These are phyloP conservation scores for Diutina siamensis DNA, from an alignment of 1,139 yeast species.

Conservation along the genomic window DNA sequence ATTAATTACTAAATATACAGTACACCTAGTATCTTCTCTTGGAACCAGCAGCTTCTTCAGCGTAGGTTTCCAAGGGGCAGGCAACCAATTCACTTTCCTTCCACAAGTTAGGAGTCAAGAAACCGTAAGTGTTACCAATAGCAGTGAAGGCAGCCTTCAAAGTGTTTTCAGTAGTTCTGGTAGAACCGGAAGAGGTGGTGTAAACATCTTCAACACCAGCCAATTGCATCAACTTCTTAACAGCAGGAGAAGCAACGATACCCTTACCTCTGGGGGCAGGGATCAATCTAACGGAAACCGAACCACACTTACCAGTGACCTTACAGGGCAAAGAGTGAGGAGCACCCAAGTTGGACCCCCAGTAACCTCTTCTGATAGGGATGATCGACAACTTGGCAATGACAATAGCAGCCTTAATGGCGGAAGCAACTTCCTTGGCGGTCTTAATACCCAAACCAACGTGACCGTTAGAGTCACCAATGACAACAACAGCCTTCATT, in stretches of 20 bases:
- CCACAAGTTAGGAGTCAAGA: slow-evolving; percentile 99
- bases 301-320: slow-evolving; percentile 99
- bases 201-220: slow-evolving; percentile 99
- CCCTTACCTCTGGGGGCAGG: slow-evolving; percentile 99
- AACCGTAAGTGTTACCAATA: slow-evolving; percentile 99
- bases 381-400: slow-evolving; percentile 97
- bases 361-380: slow-evolving; percentile 99
- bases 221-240: slow-evolving; percentile 95
- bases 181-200: slow-evolving; percentile 97
- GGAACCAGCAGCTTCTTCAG: slow-evolving; percentile 68
- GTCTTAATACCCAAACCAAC: slow-evolving; percentile 99
- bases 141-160: slow-evolving; percentile 99
- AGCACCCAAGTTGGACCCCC: slow-evolving; percentile 99
- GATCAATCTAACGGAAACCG: slow-evolving; percentile 94
- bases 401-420: slow-evolving; percentile 98
- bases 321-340: slow-evolving; percentile 98
- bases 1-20: slow-evolving; percentile 1
- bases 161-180: slow-evolving; percentile 99
- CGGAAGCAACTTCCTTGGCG: slow-evolving; percentile 99
- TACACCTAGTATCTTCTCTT: slow-evolving; percentile 57
- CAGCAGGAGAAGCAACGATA: slow-evolving; percentile 99
- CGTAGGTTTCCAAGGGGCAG: slow-evolving; percentile 91
- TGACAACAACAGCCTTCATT: slow-evolving; percentile 99
- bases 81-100: slow-evolving; percentile 69
- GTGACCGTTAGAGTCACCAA: slow-evolving; percentile 99